Conservation (phyloP, 257 asterid genomes). For the Nyctanthes arbortristis region DNA sequence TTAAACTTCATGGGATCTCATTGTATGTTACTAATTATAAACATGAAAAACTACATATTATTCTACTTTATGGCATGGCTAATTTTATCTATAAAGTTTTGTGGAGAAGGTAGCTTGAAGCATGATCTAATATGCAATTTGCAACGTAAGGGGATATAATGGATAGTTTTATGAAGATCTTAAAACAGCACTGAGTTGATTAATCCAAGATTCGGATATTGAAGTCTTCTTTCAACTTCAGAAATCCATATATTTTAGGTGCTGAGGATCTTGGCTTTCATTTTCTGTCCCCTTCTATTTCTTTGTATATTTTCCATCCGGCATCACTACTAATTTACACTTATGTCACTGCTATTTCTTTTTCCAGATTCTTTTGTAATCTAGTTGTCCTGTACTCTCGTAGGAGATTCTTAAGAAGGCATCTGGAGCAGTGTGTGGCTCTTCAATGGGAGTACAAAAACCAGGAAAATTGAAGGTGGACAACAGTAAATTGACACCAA, state of each 20-base stretch:
- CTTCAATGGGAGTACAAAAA: conserved; percentile 39
- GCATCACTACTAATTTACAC: conserved; percentile 11
- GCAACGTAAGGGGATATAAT: conserved; percentile 1
- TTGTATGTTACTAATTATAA: neutral
- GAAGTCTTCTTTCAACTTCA: neutral
- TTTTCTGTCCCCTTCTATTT: too few species aligned
- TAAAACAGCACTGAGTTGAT: neutral
- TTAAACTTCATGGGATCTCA: conserved; percentile 12
- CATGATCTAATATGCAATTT: neutral
- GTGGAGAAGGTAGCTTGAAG: neutral
- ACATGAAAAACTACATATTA: neutral
- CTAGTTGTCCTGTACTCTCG: conserved; percentile 20
- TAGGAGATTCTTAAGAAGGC: conserved; percentile 76
- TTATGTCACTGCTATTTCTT: conserved; percentile 16
- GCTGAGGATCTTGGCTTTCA: neutral
- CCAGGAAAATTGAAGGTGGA: conserved; percentile 44
- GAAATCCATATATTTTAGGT: neutral
- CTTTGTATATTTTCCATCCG: conserved; percentile 16
- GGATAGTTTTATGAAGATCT: conserved; percentile 3
- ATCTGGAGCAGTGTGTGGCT: conserved; percentile 45
- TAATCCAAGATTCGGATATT: neutral
- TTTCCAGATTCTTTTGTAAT: conserved; percentile 21
- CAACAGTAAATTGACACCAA: conserved; percentile 30
- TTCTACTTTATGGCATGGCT: neutral
- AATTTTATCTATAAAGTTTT: neutral